Evolutionary conservation across 257 asterid species (phyloP), one percentile per base, ranked within the genome.

Genomic region (Plantago elongata): DNA sequence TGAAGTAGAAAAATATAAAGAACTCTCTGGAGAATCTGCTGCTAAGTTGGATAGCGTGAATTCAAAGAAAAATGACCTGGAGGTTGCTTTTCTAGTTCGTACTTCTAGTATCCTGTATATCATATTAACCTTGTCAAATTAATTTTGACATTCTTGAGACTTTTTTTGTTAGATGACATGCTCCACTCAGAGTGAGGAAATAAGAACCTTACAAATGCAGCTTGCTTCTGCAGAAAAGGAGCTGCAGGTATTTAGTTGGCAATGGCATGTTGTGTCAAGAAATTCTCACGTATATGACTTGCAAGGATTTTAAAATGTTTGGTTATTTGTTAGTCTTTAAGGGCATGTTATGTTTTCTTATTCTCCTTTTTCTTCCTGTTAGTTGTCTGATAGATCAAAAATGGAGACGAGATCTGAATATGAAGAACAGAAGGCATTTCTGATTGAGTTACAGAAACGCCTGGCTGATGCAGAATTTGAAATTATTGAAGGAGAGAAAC

Each of bases 401-500:
- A 51, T 79, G 75, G 93, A 79, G 70, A 86, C 96, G 48, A 81
- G 84, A 61, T 69, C 84, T 51, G 95, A 78, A 66, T 87, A 65
- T 74, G 96, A 90, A 76, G 84, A 75, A 65, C 95, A 85, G 65
- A 77, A 80, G 57, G 61, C 74, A 47, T 50, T 72, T 34, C 77
- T 87, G n/a, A 22, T 22, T 58, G 89, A 89, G 68, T 64, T 93
- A 52, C 81, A 79, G 51, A 76, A 30, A 65, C 95, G 95, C 11
- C 80, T 94, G 38, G 84, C 83, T 60, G 96, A 85, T 37, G 94
- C 99, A 12, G 99, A 94, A 57, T 44, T 47, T 29, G 90, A 90
- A 60, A 78, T 90, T 60, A 68, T 84, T 9, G 99, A 90, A 75
- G 97, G 97, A 64, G 97, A 87, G 73, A 77, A 81, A 63, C 81